Evolutionary conservation across 352 stramenopile genomes (phyloP).

Genomic region (Globisporangium parvum): DNA sequence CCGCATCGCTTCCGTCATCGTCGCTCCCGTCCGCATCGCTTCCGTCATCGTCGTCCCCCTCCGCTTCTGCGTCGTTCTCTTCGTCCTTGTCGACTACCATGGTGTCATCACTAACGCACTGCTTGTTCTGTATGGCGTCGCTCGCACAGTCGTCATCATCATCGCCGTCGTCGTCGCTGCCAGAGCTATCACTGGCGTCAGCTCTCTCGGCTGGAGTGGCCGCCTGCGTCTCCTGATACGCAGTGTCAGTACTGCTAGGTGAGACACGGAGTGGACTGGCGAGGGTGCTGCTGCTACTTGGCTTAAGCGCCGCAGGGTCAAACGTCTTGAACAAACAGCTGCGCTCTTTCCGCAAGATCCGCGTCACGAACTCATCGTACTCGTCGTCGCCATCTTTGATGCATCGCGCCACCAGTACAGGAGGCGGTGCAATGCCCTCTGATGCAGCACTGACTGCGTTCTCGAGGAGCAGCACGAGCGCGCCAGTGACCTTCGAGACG

Average conservation of each 20-base stretch:
- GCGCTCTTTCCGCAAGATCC: constrained; percentile 20
- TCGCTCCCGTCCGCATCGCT: constrained; percentile 36
- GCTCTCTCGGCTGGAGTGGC: not conserved
- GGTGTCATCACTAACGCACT: not conserved
- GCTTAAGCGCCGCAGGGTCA: not conserved
- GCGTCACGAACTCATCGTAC: constrained; percentile 30
- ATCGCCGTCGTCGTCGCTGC: constrained; percentile 2
- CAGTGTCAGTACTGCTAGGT: not conserved
- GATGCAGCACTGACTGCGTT: constrained; percentile 6
- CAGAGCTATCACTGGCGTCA: not conserved
- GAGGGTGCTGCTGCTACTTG: constrained; percentile 2
- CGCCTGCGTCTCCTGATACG: not conserved
- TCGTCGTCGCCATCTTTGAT: constrained; percentile 22
- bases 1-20: constrained; percentile 37
- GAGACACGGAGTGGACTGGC: not conserved
- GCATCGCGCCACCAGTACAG: not conserved
- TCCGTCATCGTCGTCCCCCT: constrained; percentile 27
- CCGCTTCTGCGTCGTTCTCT: not conserved
- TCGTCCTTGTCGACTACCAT: constrained; percentile 12
- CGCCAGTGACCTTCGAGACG: not conserved
- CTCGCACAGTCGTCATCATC: constrained; percentile 3
- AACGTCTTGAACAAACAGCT: constrained; percentile 27
- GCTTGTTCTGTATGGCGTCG: too few species aligned
- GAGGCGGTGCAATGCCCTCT: not conserved
- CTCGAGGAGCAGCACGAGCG: constrained; percentile 23